Evolutionary conservation across 345 rosid genomes (phyloP).

Genomic region (Aethionema arabicum): DNA sequence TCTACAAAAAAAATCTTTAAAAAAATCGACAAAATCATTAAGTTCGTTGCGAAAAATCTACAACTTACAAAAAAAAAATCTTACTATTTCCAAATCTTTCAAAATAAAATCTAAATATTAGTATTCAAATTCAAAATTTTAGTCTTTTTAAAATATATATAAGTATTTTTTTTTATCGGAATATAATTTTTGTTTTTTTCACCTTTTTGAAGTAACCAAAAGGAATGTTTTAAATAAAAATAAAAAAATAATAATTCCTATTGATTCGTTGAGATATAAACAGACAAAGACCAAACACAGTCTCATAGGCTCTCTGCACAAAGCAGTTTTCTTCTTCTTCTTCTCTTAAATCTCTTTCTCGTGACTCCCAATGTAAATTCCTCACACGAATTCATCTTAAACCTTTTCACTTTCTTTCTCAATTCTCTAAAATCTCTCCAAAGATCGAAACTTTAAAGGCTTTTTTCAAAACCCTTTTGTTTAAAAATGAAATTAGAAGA

Average conservation of each 20-base stretch:
- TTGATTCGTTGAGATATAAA: slow-evolving; percentile 29
- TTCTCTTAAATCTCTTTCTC: slow-evolving; percentile 38
- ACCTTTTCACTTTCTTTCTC: slow-evolving; percentile 28
- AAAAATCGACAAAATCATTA: no score
- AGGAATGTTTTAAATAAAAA: not conserved
- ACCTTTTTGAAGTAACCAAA: not conserved
- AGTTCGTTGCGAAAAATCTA: not conserved
- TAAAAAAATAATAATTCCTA: not conserved
- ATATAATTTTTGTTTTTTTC: not conserved
- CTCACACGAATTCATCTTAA: slow-evolving; percentile 29
- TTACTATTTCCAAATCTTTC: not conserved
- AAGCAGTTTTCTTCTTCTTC: slow-evolving; percentile 37
- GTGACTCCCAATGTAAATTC: slow-evolving; percentile 38
- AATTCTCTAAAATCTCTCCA: not conserved
- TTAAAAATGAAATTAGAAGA: slow-evolving; percentile 29
- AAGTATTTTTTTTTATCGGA: not conserved
- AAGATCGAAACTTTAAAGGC: slow-evolving; percentile 16
- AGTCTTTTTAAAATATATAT: no score
- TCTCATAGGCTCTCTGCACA: slow-evolving; percentile 39
- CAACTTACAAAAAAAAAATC: not conserved
- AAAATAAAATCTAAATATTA: no score
- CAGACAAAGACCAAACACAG: slow-evolving; percentile 36
- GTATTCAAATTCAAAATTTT: not conserved
- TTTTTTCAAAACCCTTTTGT: not conserved
- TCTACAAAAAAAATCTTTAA: no score